Conservation (phyloP, 1,284 basidiomycete genomes). For the Ustilago esculenta region DNA sequence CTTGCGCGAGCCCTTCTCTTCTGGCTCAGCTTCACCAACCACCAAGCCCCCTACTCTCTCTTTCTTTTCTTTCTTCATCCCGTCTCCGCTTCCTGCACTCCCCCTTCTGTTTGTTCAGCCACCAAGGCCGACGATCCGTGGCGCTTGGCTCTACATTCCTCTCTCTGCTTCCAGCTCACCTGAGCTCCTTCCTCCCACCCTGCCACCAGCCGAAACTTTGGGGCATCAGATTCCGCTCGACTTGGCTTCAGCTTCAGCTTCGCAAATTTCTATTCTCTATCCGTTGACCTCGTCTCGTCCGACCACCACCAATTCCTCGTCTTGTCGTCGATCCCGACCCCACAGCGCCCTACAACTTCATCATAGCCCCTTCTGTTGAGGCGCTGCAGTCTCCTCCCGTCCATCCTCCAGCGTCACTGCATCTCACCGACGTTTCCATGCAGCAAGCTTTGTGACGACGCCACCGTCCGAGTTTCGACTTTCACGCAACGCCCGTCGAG, state of each 20-base stretch:
- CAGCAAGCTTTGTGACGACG: conserved; percentile 29
- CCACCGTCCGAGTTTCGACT: conserved; percentile 14
- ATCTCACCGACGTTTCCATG: conserved; percentile 15
- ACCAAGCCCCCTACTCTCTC: not conserved
- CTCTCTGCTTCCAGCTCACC: conserved; percentile 22
- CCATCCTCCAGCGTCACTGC: not conserved
- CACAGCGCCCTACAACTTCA: not conserved
- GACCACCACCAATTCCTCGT: not conserved
- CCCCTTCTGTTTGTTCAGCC: conserved; percentile 34
- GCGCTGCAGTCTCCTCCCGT: not conserved
- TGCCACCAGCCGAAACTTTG: not conserved
- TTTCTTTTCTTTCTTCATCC: conserved; percentile 7
- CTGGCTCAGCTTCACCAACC: conserved; percentile 1
- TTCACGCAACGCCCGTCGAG: not conserved
- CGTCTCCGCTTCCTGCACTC: conserved; percentile 8
- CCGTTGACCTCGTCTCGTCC: not conserved
- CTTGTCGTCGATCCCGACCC: no score
- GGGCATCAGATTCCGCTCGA: not conserved
- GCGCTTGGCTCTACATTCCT: conserved; percentile 30
- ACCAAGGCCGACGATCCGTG: conserved; percentile 29
- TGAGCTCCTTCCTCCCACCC: conserved; percentile 12
- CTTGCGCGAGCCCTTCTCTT: not conserved
- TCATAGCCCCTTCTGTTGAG: not conserved
- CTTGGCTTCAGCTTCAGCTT: conserved; percentile 1
- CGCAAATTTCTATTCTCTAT: not conserved